Conservation (phyloP, 2,329 filamentous ascomycete species). For the Fusarium nygamai region DNA sequence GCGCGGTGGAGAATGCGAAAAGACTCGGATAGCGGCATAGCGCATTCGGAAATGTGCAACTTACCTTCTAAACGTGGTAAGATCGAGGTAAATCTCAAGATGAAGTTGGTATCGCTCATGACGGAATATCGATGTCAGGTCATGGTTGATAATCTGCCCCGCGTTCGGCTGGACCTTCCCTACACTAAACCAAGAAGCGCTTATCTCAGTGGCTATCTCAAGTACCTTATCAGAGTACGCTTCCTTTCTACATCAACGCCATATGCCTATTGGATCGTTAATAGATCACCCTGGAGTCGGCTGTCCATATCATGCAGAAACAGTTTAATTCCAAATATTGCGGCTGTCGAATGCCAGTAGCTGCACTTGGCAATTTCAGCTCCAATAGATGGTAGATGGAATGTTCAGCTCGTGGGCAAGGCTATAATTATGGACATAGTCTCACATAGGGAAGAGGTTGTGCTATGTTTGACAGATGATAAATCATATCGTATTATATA, state of each 20-base stretch:
- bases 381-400: accelerated
- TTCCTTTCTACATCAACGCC: too few relatives aligned
- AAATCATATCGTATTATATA: not conserved
- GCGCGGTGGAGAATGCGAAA: too few relatives aligned
- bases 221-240: accelerated
- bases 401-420: accelerated
- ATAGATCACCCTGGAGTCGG: accelerated
- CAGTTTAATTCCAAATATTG: not conserved
- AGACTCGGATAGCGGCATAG: accelerated
- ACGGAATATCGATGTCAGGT: not conserved
- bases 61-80: not conserved
- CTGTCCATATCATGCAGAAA: accelerated
- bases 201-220: not conserved
- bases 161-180: not conserved
- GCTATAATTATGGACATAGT: accelerated
- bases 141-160: too few relatives aligned
- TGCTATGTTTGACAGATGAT: accelerated
- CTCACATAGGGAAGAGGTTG: accelerated
- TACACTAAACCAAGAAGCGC: accelerated
- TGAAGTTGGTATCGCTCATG: not conserved
- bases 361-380: accelerated
- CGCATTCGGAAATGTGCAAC: accelerated
- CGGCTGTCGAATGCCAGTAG: accelerated
- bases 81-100: not conserved
- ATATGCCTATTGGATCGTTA: accelerated